Percentiles rank a stretch among this genome's conserved stretches.
phyloP scores from a whole-genome alignment of 352 stramenopile genomes.

The Pythium dissimile region DNA sequence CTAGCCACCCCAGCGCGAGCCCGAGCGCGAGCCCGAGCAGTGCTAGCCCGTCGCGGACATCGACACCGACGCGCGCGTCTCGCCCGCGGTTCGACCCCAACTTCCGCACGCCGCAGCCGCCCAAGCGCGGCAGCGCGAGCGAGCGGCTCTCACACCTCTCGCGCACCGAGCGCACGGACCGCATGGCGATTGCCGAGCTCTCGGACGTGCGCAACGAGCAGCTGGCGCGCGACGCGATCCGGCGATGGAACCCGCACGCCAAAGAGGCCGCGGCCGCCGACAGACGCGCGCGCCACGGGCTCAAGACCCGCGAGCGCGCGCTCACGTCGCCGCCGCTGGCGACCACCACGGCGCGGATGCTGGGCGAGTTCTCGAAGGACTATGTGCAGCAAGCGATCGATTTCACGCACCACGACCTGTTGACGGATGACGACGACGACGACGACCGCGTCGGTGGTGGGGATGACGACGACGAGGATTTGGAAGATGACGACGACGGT shows the following conservation, averaged over 20 bases:
- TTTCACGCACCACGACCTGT: conserved; percentile 49
- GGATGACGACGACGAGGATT: conserved; percentile 14
- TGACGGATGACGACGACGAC: conserved; percentile 41
- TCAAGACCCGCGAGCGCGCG: conserved; percentile 14
- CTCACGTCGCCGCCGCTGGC: conserved; percentile 37
- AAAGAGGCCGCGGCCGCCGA: conserved; percentile 15
- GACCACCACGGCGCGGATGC: conserved; percentile 54
- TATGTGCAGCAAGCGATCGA: conserved; percentile 73
- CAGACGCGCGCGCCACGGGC: background rate
- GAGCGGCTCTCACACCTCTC: conserved; percentile 52
- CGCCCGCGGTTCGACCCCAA: conserved; percentile 18
- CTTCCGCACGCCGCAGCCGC: conserved; percentile 36
- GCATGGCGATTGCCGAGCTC: conserved; percentile 74
- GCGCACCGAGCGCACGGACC: conserved; percentile 54
- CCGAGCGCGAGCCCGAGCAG: no score
- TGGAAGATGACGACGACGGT: conserved; percentile 15
- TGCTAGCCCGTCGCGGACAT: no score
- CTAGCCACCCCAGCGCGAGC: no score
- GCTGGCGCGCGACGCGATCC: conserved; percentile 30
- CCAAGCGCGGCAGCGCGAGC: conserved; percentile 31
- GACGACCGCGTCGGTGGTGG: conserved; percentile 16
- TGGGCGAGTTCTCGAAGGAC: conserved; percentile 65
- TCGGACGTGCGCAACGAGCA: conserved; percentile 65
- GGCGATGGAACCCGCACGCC: conserved; percentile 41
- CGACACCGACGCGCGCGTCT: background rate